phyloP scores from a whole-genome alignment of 371 early-diverging fungal species.

The Rhizopus stolonifer region DNA sequence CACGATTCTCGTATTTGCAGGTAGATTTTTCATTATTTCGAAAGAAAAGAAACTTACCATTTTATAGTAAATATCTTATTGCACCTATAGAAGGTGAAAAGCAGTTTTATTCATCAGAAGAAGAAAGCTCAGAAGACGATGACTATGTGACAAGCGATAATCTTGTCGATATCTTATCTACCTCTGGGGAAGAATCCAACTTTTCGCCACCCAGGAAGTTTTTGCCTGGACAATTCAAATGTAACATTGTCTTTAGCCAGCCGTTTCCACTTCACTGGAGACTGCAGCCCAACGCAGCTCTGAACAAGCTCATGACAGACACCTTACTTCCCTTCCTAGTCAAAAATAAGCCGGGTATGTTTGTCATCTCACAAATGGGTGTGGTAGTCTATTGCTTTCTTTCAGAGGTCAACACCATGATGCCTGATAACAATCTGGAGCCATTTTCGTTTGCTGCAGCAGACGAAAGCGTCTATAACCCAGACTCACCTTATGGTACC shows the following conservation, averaged over 20 bases:
- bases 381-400: conserved; percentile 65
- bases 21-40: conserved; percentile 24
- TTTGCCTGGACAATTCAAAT: conserved; percentile 71
- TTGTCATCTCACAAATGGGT: conserved; percentile 60
- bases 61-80: conserved; percentile 60
- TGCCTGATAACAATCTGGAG: conserved; percentile 14
- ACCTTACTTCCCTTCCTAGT: conserved; percentile 66
- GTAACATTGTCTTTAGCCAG: conserved; percentile 62
- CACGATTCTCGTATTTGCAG: conserved; percentile 69
- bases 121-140: conserved; percentile 50
- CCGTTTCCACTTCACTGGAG: conserved; percentile 78
- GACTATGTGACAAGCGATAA: conserved; percentile 41
- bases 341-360: conserved; percentile 73
- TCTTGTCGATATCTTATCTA: conserved; percentile 43
- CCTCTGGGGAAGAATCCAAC: conserved; percentile 40
- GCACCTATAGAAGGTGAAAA: conserved; percentile 44
- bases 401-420: conserved; percentile 39
- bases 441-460: conserved; percentile 2
- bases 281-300: conserved; percentile 64
- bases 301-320: conserved; percentile 54
- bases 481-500: conserved; percentile 22
- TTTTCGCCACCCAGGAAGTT: conserved; percentile 43
- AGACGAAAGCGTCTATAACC: conserved; percentile 9
- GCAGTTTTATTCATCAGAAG: conserved; percentile 32
- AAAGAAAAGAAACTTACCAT: neutral